These are phyloP conservation scores for Prunus dulcis DNA, from an alignment of 306 rosid genomes.

Conservation along the genomic window DNA sequence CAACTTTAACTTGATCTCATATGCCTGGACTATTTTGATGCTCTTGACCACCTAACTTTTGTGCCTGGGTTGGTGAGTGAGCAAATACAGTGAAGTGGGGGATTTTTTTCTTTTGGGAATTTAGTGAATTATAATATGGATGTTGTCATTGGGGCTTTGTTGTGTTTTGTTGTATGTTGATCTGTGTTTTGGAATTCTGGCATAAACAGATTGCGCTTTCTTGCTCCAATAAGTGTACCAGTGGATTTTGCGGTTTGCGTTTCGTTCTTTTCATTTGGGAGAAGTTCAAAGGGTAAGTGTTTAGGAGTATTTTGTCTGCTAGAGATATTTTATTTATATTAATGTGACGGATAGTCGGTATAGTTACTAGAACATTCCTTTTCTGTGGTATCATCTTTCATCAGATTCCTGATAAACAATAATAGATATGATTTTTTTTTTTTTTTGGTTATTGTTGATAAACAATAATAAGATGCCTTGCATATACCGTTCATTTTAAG, in stretches of 20 bases:
- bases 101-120: not conserved
- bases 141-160: not conserved
- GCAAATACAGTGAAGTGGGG: not conserved
- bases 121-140: not conserved
- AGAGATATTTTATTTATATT: too few relatives aligned
- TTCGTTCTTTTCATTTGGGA: not conserved
- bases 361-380: too few relatives aligned
- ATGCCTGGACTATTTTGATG: not conserved
- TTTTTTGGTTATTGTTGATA: too few relatives aligned
- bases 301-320: too few relatives aligned
- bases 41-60: not conserved
- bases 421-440: too few relatives aligned
- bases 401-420: too few relatives aligned
- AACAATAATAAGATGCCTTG: too few relatives aligned
- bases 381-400: too few relatives aligned
- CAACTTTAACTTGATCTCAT: not conserved
- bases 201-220: not conserved
- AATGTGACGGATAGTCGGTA: too few relatives aligned
- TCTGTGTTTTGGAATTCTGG: not conserved
- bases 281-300: too few relatives aligned
- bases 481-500: too few relatives aligned
- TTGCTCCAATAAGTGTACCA: too few relatives aligned
- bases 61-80: not conserved
- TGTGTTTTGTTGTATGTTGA: not conserved
- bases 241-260: not conserved